Evolutionary conservation across 2,329 filamentous ascomycete species (phyloP), one percentile per base, ranked within the genome.

Genomic region (Westerdykella aurantiaca): DNA sequence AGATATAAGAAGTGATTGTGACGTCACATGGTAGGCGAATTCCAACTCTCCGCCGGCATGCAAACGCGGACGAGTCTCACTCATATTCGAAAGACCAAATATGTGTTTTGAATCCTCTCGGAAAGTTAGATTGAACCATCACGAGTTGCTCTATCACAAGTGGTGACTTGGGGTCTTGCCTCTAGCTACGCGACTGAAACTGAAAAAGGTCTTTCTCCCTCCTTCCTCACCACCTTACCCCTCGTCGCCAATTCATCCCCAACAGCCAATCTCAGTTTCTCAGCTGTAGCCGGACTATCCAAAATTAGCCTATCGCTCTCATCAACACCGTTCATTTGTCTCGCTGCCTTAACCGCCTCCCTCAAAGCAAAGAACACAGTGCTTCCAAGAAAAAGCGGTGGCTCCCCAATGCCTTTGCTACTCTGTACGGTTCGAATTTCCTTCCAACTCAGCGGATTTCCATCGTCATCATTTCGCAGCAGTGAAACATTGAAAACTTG

Each of bases 361-460:
- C 88, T 75, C 49, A 95, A 83, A 1, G 88, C 88, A 62, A 95
- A 95, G 72, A 94, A 93, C 0, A 93, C 87, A 0, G 80, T 78
- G 47, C 81, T 84, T 11, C 88, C 88, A 79, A 95, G 78, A 64
- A 94, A 95, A 23, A 85, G 60, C 0, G 81, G 81, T 18, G 81
- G 81, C 58, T 85, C 81, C 0, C 81, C 88, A 2, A 93, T 85
- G 6, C 88, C 88, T 25, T 88, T 76, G 48, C 82, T 88, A 22
- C 87, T 78, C 72, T 93, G 86, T 49, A 95, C 90, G 0, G 86
- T 91, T 22, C 87, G 76, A 41, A 95, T 72, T 56, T 93, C 83
- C 67, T 89, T 81, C 88, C 88, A 95, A 57, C 83, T 81, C 5
- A 94, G 37, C 2, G 58, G 57, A 1, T 60, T 64, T 0, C 64